phyloP scores from a whole-genome alignment of 179 eudicot genomes.

The Vitellaria paradoxa region DNA sequence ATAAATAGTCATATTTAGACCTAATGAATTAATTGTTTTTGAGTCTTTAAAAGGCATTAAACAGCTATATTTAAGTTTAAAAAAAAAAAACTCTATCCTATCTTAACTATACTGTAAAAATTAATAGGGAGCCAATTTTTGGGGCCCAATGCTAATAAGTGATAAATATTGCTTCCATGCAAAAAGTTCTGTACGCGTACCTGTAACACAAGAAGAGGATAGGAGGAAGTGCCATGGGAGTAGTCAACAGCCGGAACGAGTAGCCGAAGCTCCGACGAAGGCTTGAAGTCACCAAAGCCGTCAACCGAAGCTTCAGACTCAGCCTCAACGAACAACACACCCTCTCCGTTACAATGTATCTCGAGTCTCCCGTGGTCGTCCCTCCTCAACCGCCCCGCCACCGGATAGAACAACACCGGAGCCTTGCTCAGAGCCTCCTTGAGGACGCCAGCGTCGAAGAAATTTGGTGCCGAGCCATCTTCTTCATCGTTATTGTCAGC shows the following conservation, averaged over 20 bases:
- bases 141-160: no score
- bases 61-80: no score
- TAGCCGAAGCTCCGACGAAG: neutral
- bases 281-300: neutral
- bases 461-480: neutral
- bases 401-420: conserved; percentile 25
- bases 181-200: neutral
- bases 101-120: no score
- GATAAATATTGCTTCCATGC: no score
- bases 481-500: no score
- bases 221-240: no score
- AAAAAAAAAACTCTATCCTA: no score
- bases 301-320: neutral
- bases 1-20: no score
- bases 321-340: conserved; percentile 7
- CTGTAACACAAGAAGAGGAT: neutral
- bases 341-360: neutral
- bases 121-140: no score
- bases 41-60: no score
- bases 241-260: conserved; percentile 1
- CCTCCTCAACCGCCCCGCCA: conserved; percentile 19
- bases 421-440: conserved; percentile 24
- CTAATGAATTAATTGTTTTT: no score
- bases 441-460: conserved; percentile 23
- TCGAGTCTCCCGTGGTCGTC: conserved; percentile 16